Base-by-base conservation (phyloP, 2,329 filamentous ascomycete species). In the Neospermospora avenae region DNA sequence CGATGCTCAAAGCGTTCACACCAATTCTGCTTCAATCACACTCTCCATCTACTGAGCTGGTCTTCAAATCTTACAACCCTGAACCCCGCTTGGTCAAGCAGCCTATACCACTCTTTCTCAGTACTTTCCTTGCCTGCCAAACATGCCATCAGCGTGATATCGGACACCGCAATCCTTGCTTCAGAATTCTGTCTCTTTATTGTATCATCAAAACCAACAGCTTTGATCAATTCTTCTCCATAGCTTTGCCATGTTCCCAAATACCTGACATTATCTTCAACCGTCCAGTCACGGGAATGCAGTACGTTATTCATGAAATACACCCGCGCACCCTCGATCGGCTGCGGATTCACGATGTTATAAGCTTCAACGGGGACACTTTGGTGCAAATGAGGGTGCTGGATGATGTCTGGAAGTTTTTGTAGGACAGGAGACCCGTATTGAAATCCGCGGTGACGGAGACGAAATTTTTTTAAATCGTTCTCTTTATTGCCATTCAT, bases 341-440 rank as follows among this genome's bases (percentile, higher is more conserved):
- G 75, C 55, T 78, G 75, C 4, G 72, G 69, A 0, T 68, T 72
- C 59, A 78, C 74, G 63, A 76, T 74, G 55, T 77, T 71, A 53
- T 77, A 71, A 2, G 63, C 62, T 45, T 68, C 63, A 0, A 67
- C 61, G 1, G 63, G 61, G 54, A 76, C 72, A 1, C 67, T 64
- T 25, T 63, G 55, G 14, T 68, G 44, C 0, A 64, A 55, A 2
- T 63, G 56, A 5, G 72, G 59, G n/a, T 69, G 67, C 7, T 67
- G 64, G 1, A 77, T 55, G 1, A 75, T 69, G 4, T 71, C 70
- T 76, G 62, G 51, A 7, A 68, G 57, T 24, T 70, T 67, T 54
- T 70, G 66, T 5, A 69, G 58, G 10, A 69, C 59, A n/a, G 68
- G 60, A 35, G 55, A 56, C 7, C 67, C 61, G n/a, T 66, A 56